phyloP scores from a whole-genome alignment of 1,284 basidiomycete genomes.

The Sutorius eximius region DNA sequence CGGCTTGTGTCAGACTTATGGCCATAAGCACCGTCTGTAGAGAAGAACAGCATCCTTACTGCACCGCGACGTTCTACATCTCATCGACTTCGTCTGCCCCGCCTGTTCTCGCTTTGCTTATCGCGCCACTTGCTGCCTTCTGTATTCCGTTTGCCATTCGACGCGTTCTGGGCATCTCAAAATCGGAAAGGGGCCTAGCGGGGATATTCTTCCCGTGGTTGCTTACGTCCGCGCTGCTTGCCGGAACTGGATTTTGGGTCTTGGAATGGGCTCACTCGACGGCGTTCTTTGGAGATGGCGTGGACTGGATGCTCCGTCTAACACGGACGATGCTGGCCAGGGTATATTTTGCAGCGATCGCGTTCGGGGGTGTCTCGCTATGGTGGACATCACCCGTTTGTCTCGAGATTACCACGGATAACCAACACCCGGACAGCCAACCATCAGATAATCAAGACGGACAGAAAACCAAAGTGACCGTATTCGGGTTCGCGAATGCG shows the following conservation, averaged over 20 bases:
- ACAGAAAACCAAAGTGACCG: conserved; percentile 51
- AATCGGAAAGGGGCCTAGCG: conserved; percentile 74
- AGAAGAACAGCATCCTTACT: conserved; percentile 92
- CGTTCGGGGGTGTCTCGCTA: conserved; percentile 56
- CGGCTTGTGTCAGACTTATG: conserved; percentile 73
- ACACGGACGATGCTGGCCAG: conserved; percentile 66
- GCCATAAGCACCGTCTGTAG: conserved; percentile 82
- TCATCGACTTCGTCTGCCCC: conserved; percentile 67
- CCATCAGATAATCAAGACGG: neutral
- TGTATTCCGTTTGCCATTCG: conserved; percentile 61
- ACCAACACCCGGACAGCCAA: conserved; percentile 12
- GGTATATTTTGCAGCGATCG: conserved; percentile 48
- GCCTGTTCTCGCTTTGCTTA: conserved; percentile 55
- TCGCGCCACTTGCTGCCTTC: conserved; percentile 32
- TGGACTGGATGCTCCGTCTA: conserved; percentile 44
- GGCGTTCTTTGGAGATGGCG: conserved; percentile 39
- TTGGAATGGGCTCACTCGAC: conserved; percentile 76
- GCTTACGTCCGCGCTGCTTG: conserved; percentile 57
- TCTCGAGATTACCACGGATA: conserved; percentile 53
- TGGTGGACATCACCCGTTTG: conserved; percentile 77
- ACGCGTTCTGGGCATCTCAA: conserved; percentile 63
- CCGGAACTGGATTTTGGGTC: conserved; percentile 70
- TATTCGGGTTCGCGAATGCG: conserved; percentile 89
- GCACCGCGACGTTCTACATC: conserved; percentile 84
- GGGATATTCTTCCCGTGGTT: conserved; percentile 60